Conservation (phyloP, 192 early-diverging fungal species). For the Mortierella antarctica region DNA sequence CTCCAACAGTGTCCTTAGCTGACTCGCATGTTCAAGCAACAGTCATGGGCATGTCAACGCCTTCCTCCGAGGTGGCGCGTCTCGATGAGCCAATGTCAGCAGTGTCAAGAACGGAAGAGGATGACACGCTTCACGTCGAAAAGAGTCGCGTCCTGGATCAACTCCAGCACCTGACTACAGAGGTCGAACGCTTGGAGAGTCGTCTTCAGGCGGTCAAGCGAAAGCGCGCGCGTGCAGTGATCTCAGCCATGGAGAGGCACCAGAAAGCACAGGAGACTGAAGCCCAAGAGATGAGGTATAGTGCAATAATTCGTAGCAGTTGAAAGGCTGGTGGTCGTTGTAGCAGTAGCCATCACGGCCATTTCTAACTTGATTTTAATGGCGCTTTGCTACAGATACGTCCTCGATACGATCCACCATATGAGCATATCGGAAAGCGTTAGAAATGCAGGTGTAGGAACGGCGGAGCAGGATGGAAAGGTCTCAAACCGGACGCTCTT, state of each 20-base stretch:
- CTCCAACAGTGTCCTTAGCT: too few relatives aligned
- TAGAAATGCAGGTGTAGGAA: neutral
- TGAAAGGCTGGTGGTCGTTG: neutral
- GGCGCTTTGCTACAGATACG: slow-evolving; percentile 1
- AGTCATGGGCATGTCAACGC: too few relatives aligned
- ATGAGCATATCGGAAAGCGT: slow-evolving; percentile 7
- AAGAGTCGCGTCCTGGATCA: slow-evolving; percentile 42
- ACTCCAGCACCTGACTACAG: slow-evolving; percentile 18
- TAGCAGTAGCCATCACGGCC: neutral
- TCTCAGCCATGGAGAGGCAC: slow-evolving; percentile 29
- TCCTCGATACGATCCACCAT: slow-evolving; percentile 36
- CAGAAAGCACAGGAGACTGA: slow-evolving; percentile 36
- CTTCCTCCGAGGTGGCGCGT: neutral
- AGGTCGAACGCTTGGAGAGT: slow-evolving; percentile 34
- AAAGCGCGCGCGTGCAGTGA: slow-evolving; percentile 17
- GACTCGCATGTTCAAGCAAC: too few relatives aligned
- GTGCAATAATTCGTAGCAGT: neutral
- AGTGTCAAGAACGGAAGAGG: slow-evolving; percentile 3
- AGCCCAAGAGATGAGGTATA: slow-evolving; percentile 41
- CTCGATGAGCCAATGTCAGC: neutral
- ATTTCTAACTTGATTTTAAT: neutral
- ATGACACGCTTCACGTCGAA: slow-evolving; percentile 23
- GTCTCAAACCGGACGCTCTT: neutral
- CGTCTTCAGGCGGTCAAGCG: slow-evolving; percentile 28
- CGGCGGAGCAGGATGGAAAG: neutral